Evolutionary conservation across 2,329 filamentous ascomycete genomes (phyloP).

Genomic region (Nakataea oryzae): DNA sequence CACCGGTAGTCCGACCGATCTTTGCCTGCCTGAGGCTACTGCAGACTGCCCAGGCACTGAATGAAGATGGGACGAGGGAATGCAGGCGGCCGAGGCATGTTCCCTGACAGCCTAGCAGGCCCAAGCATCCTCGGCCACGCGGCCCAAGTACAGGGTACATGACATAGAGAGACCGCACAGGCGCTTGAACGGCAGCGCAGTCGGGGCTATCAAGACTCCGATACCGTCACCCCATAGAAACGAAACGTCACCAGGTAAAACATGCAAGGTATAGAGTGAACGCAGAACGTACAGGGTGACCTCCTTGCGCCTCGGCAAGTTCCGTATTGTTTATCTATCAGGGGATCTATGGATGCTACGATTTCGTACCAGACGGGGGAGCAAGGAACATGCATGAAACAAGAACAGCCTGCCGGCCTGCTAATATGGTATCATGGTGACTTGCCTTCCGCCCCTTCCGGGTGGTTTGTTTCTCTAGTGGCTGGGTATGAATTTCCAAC

Average conservation of each 20-base stretch:
- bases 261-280: background rate
- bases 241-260: background rate
- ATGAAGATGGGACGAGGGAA: too few relatives aligned
- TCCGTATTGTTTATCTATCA: background rate
- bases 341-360: background rate
- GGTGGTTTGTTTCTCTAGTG: background rate
- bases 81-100: too few relatives aligned
- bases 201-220: too few relatives aligned
- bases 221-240: too few relatives aligned
- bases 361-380: background rate
- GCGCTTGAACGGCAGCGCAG: too few relatives aligned
- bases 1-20: too few relatives aligned
- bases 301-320: background rate
- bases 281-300: background rate
- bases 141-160: too few relatives aligned
- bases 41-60: too few relatives aligned
- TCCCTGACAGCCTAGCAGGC: too few relatives aligned
- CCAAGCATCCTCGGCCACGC: too few relatives aligned
- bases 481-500: background rate
- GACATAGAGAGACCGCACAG: too few relatives aligned
- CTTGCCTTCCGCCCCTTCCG: background rate
- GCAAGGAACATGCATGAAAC: background rate
- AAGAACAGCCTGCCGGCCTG: background rate
- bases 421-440: background rate
- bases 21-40: too few relatives aligned